phyloP scores from a whole-genome alignment of 192 early-diverging fungal species.

The Podila verticillata region DNA sequence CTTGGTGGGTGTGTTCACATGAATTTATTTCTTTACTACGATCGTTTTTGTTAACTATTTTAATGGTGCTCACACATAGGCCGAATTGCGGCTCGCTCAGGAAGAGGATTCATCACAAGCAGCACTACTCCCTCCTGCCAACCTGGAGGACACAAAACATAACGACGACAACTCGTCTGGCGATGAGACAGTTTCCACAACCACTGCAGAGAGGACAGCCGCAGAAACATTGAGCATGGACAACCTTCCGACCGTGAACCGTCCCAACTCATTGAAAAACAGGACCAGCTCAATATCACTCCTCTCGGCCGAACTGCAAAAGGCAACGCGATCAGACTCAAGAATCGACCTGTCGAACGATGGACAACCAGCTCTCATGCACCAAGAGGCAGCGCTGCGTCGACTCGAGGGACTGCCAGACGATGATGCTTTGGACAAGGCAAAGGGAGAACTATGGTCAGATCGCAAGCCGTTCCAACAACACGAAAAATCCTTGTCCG shows the following conservation, averaged over 20 bases:
- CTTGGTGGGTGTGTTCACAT: too few relatives aligned
- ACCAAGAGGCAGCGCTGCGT: conserved; percentile 3
- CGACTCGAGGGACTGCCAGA: conserved; percentile 1
- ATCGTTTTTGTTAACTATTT: too few relatives aligned
- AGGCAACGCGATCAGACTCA: conserved; percentile 12
- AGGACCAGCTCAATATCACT: conserved; percentile 18
- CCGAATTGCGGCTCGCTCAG: background rate
- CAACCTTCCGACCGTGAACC: background rate
- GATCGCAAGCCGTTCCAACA: conserved; percentile 1
- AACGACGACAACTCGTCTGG: background rate
- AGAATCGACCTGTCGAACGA: background rate
- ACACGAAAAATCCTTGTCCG: conserved; percentile 23
- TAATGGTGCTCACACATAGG: too few relatives aligned
- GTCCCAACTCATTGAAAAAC: conserved; percentile 3
- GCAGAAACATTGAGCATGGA: background rate
- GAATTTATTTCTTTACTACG: too few relatives aligned
- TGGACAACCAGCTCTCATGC: background rate
- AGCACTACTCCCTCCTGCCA: conserved; percentile 14
- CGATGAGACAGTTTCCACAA: background rate
- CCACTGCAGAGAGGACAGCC: background rate
- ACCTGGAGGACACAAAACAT: conserved; percentile 5
- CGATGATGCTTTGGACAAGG: background rate
- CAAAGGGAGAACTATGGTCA: background rate
- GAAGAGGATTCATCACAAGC: background rate
- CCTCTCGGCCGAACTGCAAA: conserved; percentile 39